These are phyloP conservation scores for Quercus variabilis DNA, from an alignment of 306 rosid species.

Conservation along the genomic window DNA sequence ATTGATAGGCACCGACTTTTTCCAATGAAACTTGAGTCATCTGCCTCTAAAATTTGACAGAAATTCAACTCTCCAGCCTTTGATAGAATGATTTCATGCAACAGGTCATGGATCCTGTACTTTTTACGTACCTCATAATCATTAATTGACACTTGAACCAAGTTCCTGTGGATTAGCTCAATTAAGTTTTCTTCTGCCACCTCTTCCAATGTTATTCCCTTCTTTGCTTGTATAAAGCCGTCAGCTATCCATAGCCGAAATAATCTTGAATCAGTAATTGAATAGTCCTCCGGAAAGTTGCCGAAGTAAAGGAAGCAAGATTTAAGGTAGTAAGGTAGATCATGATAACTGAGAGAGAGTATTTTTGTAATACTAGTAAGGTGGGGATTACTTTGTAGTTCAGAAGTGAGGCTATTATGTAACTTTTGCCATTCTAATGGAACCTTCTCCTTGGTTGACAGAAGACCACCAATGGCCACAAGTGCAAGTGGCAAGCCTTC, in stretches of 20 bases:
- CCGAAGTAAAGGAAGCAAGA: constrained; percentile 19
- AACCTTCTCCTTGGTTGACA: background rate
- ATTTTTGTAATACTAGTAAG: background rate
- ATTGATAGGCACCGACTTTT: background rate
- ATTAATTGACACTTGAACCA: background rate
- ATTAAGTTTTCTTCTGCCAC: background rate
- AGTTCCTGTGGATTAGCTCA: constrained; percentile 3
- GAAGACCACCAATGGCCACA: constrained; percentile 4
- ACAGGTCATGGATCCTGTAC: background rate
- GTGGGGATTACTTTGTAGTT: background rate
- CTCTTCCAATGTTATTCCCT: background rate
- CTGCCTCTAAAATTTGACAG: background rate
- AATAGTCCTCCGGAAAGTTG: constrained; percentile 12
- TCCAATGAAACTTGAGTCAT: background rate
- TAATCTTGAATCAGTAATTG: background rate
- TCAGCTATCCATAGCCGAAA: constrained; percentile 10
- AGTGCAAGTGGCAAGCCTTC: constrained; percentile 15
- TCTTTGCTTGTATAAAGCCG: background rate
- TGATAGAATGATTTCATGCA: background rate
- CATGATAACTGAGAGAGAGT: background rate
- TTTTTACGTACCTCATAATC: background rate
- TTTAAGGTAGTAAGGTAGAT: constrained; percentile 19
- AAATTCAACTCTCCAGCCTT: background rate
- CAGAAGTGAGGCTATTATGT: background rate
- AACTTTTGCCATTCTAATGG: constrained; percentile 6